Evolutionary conservation across 345 rosid genomes (phyloP).

Genomic region (Populus davidiana): DNA sequence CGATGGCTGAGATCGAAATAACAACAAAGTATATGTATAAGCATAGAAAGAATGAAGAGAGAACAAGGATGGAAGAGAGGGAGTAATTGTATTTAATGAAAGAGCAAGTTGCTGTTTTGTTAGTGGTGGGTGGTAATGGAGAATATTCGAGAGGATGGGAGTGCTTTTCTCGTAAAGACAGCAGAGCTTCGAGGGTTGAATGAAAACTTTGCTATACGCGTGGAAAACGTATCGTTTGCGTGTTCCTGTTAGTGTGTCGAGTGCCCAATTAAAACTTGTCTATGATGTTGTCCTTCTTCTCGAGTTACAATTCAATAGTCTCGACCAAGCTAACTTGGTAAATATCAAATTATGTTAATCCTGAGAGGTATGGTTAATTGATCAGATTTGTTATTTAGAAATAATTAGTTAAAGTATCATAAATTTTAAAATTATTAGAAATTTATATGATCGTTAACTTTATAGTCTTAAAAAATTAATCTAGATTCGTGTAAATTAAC

Average conservation of each 20-base stretch:
- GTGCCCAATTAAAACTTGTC: no score
- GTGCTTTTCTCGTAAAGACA: background rate
- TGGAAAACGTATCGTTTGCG: background rate
- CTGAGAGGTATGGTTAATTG: no score
- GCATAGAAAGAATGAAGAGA: no score
- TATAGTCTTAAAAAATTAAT: fast-evolving
- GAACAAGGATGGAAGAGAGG: background rate
- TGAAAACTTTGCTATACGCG: background rate
- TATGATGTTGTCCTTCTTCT: no score
- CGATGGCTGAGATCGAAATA: background rate
- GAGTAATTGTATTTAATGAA: background rate
- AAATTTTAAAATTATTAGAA: no score
- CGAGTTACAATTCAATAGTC: no score
- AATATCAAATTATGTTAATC: no score
- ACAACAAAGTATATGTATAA: background rate
- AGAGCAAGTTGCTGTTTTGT: background rate
- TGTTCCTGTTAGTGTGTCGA: background rate
- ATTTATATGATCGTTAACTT: no score
- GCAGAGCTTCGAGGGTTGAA: background rate
- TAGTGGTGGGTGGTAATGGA: background rate
- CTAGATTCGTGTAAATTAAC: fast-evolving
- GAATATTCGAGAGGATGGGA: background rate
- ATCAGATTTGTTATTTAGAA: no score
- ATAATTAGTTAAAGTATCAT: no score
- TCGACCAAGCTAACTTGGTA: no score